Conservation (phyloP, 1,139 yeast species). For the Suhomyces bokatorum region DNA sequence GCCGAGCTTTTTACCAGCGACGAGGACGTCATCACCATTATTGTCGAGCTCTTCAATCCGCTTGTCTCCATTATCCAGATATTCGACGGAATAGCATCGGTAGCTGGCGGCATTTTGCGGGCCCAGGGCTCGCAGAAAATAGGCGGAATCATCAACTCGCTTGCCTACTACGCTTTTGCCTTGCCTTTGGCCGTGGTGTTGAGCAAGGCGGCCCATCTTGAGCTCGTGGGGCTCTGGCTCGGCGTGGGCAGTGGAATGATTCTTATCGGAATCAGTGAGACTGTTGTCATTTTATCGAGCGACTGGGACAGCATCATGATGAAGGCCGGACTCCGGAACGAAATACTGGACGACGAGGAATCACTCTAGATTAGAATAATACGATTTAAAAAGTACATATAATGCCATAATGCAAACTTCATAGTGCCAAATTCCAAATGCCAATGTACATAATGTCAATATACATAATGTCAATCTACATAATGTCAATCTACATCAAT, state of each 20-base stretch:
- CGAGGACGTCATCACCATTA: conserved; percentile 54
- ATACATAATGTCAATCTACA: too few species aligned
- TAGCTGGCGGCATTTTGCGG: conserved; percentile 79
- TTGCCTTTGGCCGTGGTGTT: conserved; percentile 69
- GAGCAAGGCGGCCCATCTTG: conserved; percentile 54
- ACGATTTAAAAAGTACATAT: too few species aligned
- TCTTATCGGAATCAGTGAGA: conserved; percentile 65
- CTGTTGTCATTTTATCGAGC: conserved; percentile 35
- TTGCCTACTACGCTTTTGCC: conserved; percentile 71
- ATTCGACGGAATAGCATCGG: conserved; percentile 80
- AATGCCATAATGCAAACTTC: too few species aligned
- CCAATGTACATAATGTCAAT: too few species aligned
- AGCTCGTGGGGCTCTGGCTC: conserved; percentile 79
- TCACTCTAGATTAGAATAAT: neutral
- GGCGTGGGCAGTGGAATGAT: conserved; percentile 80
- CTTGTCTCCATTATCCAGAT: conserved; percentile 71
- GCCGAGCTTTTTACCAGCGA: conserved; percentile 74
- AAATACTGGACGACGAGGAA: conserved; percentile 20
- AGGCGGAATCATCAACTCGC: conserved; percentile 77
- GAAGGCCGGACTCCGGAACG: conserved; percentile 30
- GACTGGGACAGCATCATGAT: conserved; percentile 45
- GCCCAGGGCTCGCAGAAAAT: conserved; percentile 86
- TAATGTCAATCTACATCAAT: too few species aligned
- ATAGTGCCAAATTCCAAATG: too few species aligned
- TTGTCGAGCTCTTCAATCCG: conserved; percentile 56